These are phyloP conservation scores for Linnemannia schmuckeri DNA, from an alignment of 192 early-diverging fungal species.

Conservation along the genomic window DNA sequence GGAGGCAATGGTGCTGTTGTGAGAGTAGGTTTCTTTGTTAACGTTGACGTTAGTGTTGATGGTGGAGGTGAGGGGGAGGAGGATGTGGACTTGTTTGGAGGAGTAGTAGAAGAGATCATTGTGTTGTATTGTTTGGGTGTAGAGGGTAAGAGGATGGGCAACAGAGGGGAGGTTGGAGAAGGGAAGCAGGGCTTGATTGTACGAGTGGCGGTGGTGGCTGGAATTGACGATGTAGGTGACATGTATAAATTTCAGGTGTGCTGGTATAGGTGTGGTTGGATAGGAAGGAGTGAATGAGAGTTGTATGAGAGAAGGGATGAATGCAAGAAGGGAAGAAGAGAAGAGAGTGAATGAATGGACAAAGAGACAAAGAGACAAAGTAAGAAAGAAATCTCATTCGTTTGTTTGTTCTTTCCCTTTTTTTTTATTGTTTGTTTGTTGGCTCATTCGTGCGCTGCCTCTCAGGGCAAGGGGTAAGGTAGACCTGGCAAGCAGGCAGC, in stretches of 20 bases:
- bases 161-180: slow-evolving; percentile 21
- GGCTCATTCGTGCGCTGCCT: too few species aligned
- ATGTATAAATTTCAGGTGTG: not conserved
- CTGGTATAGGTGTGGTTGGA: not conserved
- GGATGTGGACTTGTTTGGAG: not conserved
- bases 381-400: not conserved
- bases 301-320: not conserved
- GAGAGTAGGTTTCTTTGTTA: not conserved
- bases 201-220: not conserved
- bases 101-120: not conserved
- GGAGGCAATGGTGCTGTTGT: not conserved
- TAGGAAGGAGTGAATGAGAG: not conserved
- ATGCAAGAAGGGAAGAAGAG: not conserved
- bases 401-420: not conserved
- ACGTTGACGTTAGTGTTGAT: not conserved
- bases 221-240: not conserved
- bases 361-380: slow-evolving; percentile 1
- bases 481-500: too few species aligned
- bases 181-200: slow-evolving; percentile 6
- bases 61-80: not conserved
- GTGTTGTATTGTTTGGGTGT: not conserved
- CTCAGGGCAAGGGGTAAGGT: too few species aligned
- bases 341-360: slow-evolving; percentile 5
- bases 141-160: not conserved
- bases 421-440: not conserved